phyloP scores from a whole-genome alignment of 805 yeast genomes.

The Metschnikowia kofuensis region DNA sequence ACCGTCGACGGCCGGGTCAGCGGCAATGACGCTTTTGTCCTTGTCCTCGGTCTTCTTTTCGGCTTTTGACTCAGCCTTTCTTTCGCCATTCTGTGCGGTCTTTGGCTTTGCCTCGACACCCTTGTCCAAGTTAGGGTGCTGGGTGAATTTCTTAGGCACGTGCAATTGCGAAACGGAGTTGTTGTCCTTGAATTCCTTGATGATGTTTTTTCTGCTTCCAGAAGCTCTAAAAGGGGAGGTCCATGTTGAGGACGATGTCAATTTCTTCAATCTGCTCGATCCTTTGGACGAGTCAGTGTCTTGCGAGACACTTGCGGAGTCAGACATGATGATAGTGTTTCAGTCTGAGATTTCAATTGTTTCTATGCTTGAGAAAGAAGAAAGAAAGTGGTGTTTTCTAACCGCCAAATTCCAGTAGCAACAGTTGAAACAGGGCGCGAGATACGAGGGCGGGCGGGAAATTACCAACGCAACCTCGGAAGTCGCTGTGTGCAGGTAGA shows the following conservation, averaged over 20 bases:
- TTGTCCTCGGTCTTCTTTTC: background rate
- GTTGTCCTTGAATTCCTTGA: constrained; percentile 33
- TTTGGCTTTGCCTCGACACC: constrained; percentile 11
- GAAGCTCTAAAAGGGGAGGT: constrained; percentile 40
- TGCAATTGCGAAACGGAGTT: constrained; percentile 32
- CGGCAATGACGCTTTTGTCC: background rate
- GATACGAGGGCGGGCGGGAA: background rate
- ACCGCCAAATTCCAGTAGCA: background rate
- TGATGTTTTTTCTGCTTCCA: constrained; percentile 27
- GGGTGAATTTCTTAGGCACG: constrained; percentile 40
- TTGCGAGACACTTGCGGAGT: constrained; percentile 5
- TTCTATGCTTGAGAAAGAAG: too few relatives aligned
- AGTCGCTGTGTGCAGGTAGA: background rate
- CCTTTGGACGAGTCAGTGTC: constrained; percentile 12
- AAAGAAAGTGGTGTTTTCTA: too few relatives aligned
- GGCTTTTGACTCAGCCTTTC: background rate
- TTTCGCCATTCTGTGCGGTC: background rate
- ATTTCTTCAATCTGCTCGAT: constrained; percentile 17
- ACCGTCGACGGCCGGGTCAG: constrained; percentile 2
- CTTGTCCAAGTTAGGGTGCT: constrained; percentile 36
- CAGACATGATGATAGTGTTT: constrained; percentile 11
- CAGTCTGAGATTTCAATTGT: background rate
- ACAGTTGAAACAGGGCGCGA: background rate
- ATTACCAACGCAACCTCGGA: constrained; percentile 1
- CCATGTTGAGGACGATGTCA: constrained; percentile 33